These are phyloP conservation scores for Rhizoclosmatium globosum DNA, from an alignment of 192 early-diverging fungal species.

Conservation along the genomic window DNA sequence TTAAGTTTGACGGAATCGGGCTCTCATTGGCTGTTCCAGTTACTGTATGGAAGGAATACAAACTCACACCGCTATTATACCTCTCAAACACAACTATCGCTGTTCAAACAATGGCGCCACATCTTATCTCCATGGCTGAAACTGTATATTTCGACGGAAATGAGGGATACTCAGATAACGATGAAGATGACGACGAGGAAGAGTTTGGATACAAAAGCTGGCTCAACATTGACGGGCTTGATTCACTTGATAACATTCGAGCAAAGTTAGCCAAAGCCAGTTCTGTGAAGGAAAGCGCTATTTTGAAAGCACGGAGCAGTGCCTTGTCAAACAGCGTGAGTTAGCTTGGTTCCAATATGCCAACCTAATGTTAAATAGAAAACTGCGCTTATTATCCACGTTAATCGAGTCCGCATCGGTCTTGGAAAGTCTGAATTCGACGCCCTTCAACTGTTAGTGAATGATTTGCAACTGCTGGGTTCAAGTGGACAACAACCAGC, in stretches of 20 bases:
- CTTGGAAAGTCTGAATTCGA: constrained; percentile 46
- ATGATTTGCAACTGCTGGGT: constrained; percentile 15
- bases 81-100: neutral
- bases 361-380: constrained; percentile 29
- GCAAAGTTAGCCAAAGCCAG: neutral
- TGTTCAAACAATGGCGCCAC: neutral
- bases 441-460: constrained; percentile 38
- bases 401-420: constrained; percentile 14
- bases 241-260: neutral
- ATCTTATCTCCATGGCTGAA: constrained; percentile 34
- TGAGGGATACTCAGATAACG: constrained; percentile 17
- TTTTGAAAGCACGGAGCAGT: constrained; percentile 62
- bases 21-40: constrained; percentile 1
- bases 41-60: neutral
- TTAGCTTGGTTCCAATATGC: neutral
- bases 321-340: constrained; percentile 69
- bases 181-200: constrained; percentile 62
- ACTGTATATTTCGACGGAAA: constrained; percentile 54
- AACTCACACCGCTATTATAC: neutral
- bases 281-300: constrained; percentile 25
- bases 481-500: neutral
- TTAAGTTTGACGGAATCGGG: neutral
- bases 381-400: neutral
- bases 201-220: constrained; percentile 47
- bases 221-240: constrained; percentile 40